Percentiles rank a stretch among this genome's conserved stretches.
phyloP scores from a whole-genome alignment of 148 eudicot species.

The Nepenthes gracilis region DNA sequence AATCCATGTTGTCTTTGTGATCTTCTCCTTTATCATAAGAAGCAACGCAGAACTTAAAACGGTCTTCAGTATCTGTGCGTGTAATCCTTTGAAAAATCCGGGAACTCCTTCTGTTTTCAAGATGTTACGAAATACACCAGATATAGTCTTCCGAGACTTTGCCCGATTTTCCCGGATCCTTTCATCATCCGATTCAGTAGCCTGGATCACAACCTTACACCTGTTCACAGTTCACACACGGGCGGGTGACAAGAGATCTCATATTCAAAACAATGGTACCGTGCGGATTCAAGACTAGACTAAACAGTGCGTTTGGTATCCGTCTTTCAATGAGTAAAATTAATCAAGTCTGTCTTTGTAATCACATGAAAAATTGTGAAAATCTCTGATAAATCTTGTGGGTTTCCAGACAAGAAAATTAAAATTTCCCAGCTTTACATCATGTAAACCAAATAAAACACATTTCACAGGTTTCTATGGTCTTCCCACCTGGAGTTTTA shows the following conservation, averaged over 20 bases:
- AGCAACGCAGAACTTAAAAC: slow-evolving; percentile 91
- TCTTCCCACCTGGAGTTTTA: too few species aligned
- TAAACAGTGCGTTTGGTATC: too few species aligned
- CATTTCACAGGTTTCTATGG: too few species aligned
- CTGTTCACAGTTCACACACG: slow-evolving; percentile 19
- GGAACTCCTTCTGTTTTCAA: slow-evolving; percentile 78
- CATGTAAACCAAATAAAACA: too few species aligned
- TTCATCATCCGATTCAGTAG: slow-evolving; percentile 58
- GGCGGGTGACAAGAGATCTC: neutral
- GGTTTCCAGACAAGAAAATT: too few species aligned
- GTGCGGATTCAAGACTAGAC: too few species aligned
- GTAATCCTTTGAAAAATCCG: slow-evolving; percentile 77
- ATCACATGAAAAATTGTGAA: too few species aligned
- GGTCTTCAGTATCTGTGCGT: slow-evolving; percentile 86
- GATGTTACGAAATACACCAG: slow-evolving; percentile 38
- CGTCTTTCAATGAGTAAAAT: too few species aligned
- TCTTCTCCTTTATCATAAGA: slow-evolving; percentile 94
- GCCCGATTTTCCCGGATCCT: slow-evolving; percentile 11
- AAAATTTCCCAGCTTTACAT: too few species aligned
- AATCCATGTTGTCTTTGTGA: slow-evolving; percentile 77
- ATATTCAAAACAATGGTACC: neutral
- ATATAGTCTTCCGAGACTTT: slow-evolving; percentile 46
- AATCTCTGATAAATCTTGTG: too few species aligned
- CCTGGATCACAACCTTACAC: slow-evolving; percentile 87
- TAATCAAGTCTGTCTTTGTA: too few species aligned